Conservation (phyloP, 805 yeast genomes). For the Lipomyces sp. region DNA sequence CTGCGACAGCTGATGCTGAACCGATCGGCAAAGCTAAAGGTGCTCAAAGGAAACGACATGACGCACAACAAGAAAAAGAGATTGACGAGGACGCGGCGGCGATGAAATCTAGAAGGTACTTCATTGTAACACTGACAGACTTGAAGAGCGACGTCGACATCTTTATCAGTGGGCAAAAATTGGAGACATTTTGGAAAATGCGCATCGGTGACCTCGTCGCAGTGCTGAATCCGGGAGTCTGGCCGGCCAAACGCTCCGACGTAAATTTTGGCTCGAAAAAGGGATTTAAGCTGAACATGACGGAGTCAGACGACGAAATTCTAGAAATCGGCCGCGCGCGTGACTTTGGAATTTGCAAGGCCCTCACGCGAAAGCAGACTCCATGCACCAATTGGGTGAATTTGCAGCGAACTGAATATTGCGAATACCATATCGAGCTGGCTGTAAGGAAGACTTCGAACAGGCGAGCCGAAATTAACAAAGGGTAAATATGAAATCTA, state of each 20-base stretch:
- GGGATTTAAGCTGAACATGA: slow-evolving; percentile 56
- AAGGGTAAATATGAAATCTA: slow-evolving; percentile 19
- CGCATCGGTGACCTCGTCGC: slow-evolving; percentile 72
- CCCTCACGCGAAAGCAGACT: slow-evolving; percentile 47
- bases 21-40: no score
- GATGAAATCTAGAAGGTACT: slow-evolving; percentile 37
- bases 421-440: slow-evolving; percentile 69
- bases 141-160: slow-evolving; percentile 59
- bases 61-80: background rate
- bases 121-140: slow-evolving; percentile 64
- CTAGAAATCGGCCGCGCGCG: slow-evolving; percentile 71
- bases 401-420: slow-evolving; percentile 49
- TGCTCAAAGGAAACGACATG: background rate
- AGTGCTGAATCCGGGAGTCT: slow-evolving; percentile 69
- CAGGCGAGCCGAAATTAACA: slow-evolving; percentile 72
- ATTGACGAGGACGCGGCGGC: background rate
- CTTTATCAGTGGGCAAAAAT: slow-evolving; percentile 63
- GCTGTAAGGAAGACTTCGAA: slow-evolving; percentile 51
- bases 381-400: slow-evolving; percentile 64
- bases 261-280: slow-evolving; percentile 37
- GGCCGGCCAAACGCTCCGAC: slow-evolving; percentile 25
- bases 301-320: slow-evolving; percentile 50
- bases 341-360: slow-evolving; percentile 66
- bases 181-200: slow-evolving; percentile 68
- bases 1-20: background rate